Evolutionary conservation across 73 alveolate species (phyloP).

Genomic region (Tetrahymena thermophila): DNA sequence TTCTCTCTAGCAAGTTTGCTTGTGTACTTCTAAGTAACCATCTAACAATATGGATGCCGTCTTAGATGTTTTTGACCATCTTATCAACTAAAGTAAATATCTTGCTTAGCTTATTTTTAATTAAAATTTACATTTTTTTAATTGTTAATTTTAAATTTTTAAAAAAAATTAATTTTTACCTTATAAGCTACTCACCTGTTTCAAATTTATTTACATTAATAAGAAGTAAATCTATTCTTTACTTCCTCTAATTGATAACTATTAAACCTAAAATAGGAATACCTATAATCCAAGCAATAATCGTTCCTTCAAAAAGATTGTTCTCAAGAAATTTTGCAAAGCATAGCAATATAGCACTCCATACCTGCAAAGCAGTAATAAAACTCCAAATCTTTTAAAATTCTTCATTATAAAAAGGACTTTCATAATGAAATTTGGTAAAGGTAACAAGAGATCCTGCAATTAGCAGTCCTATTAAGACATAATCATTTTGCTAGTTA

Average conservation of each 20-base stretch:
- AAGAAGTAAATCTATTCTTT: conserved; percentile 17
- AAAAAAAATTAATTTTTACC: background rate
- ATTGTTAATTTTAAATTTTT: no score
- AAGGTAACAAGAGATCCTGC: conserved; percentile 11
- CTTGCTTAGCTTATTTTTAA: background rate
- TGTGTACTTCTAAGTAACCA: conserved; percentile 37
- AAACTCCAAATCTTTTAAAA: conserved; percentile 8
- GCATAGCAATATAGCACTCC: conserved; percentile 32
- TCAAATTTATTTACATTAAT: conserved; percentile 20
- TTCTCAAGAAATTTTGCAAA: conserved; percentile 35
- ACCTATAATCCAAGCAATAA: conserved; percentile 37
- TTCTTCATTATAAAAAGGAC: conserved; percentile 7
- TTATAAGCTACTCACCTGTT: background rate
- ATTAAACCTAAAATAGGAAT: conserved; percentile 21
- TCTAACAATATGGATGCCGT: conserved; percentile 20
- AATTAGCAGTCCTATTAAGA: conserved; percentile 2
- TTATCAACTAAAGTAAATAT: background rate
- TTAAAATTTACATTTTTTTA: background rate
- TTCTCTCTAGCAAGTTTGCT: conserved; percentile 23
- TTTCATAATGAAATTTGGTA: conserved; percentile 21
- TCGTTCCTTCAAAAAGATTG: conserved; percentile 32
- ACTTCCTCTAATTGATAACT: conserved; percentile 16
- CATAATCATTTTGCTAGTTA: background rate
- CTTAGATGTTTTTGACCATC: background rate
- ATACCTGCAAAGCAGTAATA: background rate